Percentiles rank a stretch among this genome's conserved stretches.
Conservation (phyloP, 2,329 filamentous ascomycete genomes). For the Xylariaceae sp. region DNA sequence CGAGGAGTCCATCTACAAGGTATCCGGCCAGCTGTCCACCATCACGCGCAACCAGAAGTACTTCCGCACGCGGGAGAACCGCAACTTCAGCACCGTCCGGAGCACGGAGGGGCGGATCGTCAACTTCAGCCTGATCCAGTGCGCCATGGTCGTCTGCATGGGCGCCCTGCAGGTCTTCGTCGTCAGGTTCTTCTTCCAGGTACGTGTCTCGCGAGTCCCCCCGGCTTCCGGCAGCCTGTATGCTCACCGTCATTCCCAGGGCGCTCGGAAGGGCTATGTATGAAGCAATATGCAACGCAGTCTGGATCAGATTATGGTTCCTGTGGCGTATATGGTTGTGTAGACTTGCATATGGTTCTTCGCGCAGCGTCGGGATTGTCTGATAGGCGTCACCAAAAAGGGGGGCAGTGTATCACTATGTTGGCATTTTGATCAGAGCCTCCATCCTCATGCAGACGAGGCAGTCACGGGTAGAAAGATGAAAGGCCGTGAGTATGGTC, state of each 20-base stretch:
- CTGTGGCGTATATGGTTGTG: constrained; percentile 18
- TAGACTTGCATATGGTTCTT: constrained; percentile 6
- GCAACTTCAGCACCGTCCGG: constrained; percentile 95
- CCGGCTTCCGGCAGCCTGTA: constrained; percentile 9
- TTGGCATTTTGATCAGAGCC: too few species aligned
- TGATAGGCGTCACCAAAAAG: constrained; percentile 19
- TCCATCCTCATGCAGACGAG: too few species aligned
- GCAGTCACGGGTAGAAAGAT: too few species aligned
- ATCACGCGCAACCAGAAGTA: constrained; percentile 98
- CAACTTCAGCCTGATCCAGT: constrained; percentile 94
- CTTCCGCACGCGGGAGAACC: constrained; percentile 97
- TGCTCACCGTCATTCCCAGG: constrained; percentile 29
- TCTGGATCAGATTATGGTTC: constrained; percentile 4
- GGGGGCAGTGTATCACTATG: too few species aligned
- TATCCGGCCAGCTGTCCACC: constrained; percentile 86
- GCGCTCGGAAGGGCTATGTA: constrained; percentile 63
- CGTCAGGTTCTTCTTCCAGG: constrained; percentile 98
- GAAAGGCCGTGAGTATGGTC: too few species aligned
- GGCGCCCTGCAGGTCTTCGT: constrained; percentile 94
- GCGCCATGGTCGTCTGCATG: constrained; percentile 87
- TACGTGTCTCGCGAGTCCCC: constrained; percentile 25
- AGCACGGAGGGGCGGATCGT: constrained; percentile 95
- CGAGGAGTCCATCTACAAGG: constrained; percentile 92
- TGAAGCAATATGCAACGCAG: constrained; percentile 29
- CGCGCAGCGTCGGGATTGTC: constrained; percentile 15